Conservation (phyloP, 2,329 filamentous ascomycete genomes). For the Xylariaceae sp. region DNA sequence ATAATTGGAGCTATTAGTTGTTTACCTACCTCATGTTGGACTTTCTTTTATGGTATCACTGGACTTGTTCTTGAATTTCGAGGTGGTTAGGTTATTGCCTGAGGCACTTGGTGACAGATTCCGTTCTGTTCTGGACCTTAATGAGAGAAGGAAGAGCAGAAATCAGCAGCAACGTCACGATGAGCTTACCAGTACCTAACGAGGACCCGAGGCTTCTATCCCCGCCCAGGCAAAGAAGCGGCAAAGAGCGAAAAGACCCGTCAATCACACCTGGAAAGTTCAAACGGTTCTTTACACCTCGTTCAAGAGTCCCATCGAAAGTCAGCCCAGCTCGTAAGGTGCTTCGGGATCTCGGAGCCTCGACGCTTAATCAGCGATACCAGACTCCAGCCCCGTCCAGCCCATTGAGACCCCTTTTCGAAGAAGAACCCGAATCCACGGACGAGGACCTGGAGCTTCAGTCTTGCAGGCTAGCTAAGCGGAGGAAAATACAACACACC, state of each 20-base stretch:
- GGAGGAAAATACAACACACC: constrained; percentile 49
- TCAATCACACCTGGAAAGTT: constrained; percentile 64
- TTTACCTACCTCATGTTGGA: background rate
- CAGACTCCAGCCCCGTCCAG: constrained; percentile 50
- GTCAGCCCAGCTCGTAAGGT: constrained; percentile 49
- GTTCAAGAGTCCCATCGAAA: constrained; percentile 48
- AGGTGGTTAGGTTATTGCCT: background rate
- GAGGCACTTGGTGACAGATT: constrained; percentile 3
- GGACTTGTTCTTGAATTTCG: background rate
- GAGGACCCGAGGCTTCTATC: constrained; percentile 36
- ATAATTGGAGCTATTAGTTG: constrained; percentile 18
- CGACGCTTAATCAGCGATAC: constrained; percentile 48
- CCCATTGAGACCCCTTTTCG: constrained; percentile 45
- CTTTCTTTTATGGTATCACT: constrained; percentile 1
- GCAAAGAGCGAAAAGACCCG: constrained; percentile 56
- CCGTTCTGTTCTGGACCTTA: background rate
- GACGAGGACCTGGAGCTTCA: constrained; percentile 32
- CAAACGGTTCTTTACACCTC: constrained; percentile 59
- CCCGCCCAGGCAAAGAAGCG: constrained; percentile 36
- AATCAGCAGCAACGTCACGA: constrained; percentile 12
- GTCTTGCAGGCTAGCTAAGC: constrained; percentile 42
- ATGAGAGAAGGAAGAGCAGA: background rate
- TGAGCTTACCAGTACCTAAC: constrained; percentile 23
- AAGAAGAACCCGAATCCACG: constrained; percentile 31
- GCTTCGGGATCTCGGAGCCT: constrained; percentile 50